These are phyloP conservation scores for Suhomyces atakaporum DNA, from an alignment of 1,139 yeast genomes.

Conservation along the genomic window DNA sequence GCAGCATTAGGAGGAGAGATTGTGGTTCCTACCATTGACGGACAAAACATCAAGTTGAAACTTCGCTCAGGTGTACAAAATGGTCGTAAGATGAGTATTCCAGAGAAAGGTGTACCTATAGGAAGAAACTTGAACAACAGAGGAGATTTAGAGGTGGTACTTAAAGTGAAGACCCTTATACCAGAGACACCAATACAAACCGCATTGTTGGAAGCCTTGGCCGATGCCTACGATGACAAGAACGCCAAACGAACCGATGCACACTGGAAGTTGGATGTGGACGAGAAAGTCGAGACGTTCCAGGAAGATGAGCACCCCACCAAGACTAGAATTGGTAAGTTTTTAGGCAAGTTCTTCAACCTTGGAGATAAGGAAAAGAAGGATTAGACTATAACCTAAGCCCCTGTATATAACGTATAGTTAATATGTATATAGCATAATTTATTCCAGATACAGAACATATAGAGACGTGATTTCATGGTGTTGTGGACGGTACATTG, in stretches of 20 bases:
- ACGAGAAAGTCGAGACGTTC: slow-evolving; percentile 24
- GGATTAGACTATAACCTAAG: slow-evolving; percentile 7
- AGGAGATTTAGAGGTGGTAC: slow-evolving; percentile 79
- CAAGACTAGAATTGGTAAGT: slow-evolving; percentile 61
- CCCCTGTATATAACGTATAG: slow-evolving; percentile 4
- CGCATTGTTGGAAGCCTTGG: slow-evolving; percentile 91
- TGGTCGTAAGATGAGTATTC: slow-evolving; percentile 73
- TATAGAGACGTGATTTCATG: no score
- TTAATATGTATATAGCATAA: neutral
- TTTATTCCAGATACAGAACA: neutral
- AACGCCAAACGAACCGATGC: slow-evolving; percentile 72
- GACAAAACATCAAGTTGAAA: slow-evolving; percentile 69
- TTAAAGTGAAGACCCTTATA: slow-evolving; percentile 69
- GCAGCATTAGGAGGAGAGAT: slow-evolving; percentile 95
- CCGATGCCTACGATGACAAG: slow-evolving; percentile 82
- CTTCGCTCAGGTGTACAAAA: slow-evolving; percentile 86
- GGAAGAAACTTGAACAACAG: slow-evolving; percentile 57
- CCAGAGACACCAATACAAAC: slow-evolving; percentile 87
- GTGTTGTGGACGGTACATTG: no score
- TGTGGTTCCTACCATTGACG: slow-evolving; percentile 84
- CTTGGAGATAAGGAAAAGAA: slow-evolving; percentile 32
- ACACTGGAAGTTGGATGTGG: slow-evolving; percentile 52
- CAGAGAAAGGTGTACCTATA: slow-evolving; percentile 86
- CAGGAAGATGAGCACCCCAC: slow-evolving; percentile 54
- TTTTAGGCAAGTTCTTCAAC: slow-evolving; percentile 65